Percentiles rank a stretch among this genome's conserved stretches.
These are phyloP conservation scores for Bruguiera gymnorhiza DNA, from an alignment of 345 rosid species.

Conservation along the genomic window DNA sequence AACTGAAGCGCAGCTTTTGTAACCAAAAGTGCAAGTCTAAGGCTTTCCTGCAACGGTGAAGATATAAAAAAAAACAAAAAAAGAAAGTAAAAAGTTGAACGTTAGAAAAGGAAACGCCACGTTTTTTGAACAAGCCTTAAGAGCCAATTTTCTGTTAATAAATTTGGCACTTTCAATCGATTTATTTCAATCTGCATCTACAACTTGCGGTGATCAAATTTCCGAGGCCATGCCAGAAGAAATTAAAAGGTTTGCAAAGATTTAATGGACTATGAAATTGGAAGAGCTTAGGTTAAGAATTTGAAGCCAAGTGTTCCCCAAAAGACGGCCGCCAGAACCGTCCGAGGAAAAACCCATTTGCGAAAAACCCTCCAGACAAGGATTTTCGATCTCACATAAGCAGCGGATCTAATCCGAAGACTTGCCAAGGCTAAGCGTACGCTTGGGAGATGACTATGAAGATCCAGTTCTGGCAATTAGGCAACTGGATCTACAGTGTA, in stretches of 20 bases:
- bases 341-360: no score
- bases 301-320: not conserved
- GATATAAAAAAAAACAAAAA: conserved; percentile 10
- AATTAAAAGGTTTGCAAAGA: not conserved
- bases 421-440: not conserved
- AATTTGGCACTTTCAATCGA: not conserved
- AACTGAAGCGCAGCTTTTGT: conserved; percentile 95
- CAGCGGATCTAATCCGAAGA: not conserved
- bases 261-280: not conserved
- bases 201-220: not conserved
- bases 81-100: not conserved
- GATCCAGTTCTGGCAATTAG: not conserved
- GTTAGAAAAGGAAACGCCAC: not conserved
- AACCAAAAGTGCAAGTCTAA: conserved; percentile 84
- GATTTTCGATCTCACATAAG: no score
- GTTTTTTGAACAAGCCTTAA: not conserved
- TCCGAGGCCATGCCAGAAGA: not conserved
- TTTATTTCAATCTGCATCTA: not conserved
- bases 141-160: not conserved
- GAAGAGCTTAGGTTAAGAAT: not conserved
- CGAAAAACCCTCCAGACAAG: no score
- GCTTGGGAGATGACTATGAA: no score
- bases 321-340: no score
- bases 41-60: conserved; percentile 53
- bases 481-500: not conserved